Percentiles rank a stretch among this genome's conserved stretches.
Evolutionary conservation across 1,139 yeast species (phyloP).

Genomic region (Saccharomyces hybrid): DNA sequence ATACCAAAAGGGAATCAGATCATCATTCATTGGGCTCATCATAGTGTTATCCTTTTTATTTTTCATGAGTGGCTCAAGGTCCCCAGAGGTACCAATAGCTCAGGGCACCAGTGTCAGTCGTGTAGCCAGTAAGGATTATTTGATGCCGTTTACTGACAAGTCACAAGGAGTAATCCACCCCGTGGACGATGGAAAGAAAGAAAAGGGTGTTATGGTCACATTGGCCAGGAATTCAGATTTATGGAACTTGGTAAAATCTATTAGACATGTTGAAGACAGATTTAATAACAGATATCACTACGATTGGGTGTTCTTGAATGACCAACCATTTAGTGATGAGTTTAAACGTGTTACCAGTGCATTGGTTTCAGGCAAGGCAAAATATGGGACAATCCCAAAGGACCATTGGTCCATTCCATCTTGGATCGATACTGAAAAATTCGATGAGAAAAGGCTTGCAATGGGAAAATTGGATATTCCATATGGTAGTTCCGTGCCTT

Average conservation of each 20-base stretch:
- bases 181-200: slow-evolving; percentile 32
- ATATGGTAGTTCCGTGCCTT: slow-evolving; percentile 56
- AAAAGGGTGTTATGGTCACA: slow-evolving; percentile 66
- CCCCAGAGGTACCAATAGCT: background rate
- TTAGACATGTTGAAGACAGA: slow-evolving; percentile 63
- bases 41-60: slow-evolving; percentile 24
- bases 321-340: slow-evolving; percentile 41
- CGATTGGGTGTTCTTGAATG: slow-evolving; percentile 72
- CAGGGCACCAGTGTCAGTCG: background rate
- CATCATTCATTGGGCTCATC: slow-evolving; percentile 20
- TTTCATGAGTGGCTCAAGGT: slow-evolving; percentile 14
- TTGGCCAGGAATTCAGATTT: slow-evolving; percentile 69
- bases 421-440: slow-evolving; percentile 52
- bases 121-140: slow-evolving; percentile 8
- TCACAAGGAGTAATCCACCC: slow-evolving; percentile 27
- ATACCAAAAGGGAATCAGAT: slow-evolving; percentile 21
- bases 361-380: slow-evolving; percentile 42
- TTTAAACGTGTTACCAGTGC: slow-evolving; percentile 37
- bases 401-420: slow-evolving; percentile 52
- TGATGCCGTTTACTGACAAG: slow-evolving; percentile 25
- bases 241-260: slow-evolving; percentile 49
- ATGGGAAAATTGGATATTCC: slow-evolving; percentile 41
- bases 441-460: slow-evolving; percentile 41
- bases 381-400: slow-evolving; percentile 43
- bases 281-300: slow-evolving; percentile 59